Conservation (phyloP, 345 rosid genomes). For the Trapa incisa region DNA sequence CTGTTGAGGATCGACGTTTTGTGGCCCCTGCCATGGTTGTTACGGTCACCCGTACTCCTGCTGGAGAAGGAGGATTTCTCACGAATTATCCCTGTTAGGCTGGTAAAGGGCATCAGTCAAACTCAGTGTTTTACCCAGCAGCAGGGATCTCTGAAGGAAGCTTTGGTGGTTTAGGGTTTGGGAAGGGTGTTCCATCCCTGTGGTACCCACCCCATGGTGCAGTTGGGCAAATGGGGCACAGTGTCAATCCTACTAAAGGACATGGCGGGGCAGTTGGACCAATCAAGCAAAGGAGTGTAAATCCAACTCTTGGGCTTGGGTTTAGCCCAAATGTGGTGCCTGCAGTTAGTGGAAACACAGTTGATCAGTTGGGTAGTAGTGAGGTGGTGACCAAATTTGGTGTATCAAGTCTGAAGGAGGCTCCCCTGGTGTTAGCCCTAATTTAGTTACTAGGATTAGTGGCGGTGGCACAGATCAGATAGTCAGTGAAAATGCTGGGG, state of each 20-base stretch:
- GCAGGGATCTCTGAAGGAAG: constrained; percentile 4
- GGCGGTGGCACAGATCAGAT: constrained; percentile 4
- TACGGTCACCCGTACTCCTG: constrained; percentile 13
- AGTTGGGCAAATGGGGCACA: constrained; percentile 24
- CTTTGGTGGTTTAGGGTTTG: constrained; percentile 16
- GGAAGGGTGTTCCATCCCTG: constrained; percentile 15
- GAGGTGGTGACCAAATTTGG: constrained; percentile 21
- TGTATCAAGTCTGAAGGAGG: constrained; percentile 20
- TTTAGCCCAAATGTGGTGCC: constrained; percentile 15
- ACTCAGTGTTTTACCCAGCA: constrained; percentile 34
- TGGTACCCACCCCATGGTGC: constrained; percentile 27
- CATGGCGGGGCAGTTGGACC: constrained; percentile 19
- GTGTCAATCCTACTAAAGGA: constrained; percentile 17
- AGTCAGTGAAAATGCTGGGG: constrained; percentile 1
- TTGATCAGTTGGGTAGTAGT: constrained; percentile 29
- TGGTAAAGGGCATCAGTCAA: constrained; percentile 20
- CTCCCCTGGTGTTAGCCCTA: constrained; percentile 14
- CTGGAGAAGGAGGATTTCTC: constrained; percentile 19
- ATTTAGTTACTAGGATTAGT: constrained; percentile 20
- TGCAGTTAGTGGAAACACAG: constrained; percentile 34
- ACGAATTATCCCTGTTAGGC: constrained; percentile 16
- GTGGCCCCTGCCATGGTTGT: constrained; percentile 15
- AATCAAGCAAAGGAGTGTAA: constrained; percentile 25
- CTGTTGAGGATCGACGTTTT: constrained; percentile 41
- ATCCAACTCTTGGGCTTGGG: constrained; percentile 21